Evolutionary conservation across 2,329 filamentous ascomycete genomes (phyloP), one percentile per base, ranked within the genome.

Genomic region (Elsinoe ampelina): DNA sequence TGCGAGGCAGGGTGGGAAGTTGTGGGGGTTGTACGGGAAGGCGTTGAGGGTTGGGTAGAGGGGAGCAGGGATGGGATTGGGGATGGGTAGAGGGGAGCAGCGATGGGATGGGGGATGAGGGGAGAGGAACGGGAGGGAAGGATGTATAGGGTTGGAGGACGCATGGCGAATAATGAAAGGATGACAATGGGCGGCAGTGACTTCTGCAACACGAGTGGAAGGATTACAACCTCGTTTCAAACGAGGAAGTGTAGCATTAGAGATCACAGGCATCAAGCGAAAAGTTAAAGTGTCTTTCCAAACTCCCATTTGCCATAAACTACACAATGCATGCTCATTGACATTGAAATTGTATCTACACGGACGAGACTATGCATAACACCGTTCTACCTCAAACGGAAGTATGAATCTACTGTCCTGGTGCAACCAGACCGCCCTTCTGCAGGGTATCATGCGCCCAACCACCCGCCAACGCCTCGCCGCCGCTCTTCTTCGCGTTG

Each of bases 381-480:
- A 30, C 26, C 26, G 4, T 2, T 30, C 26, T 30, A 30, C 26
- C 26, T 30, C 4, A 30, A 30, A 30, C 7, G 4, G 7, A 30
- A 30, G 26, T 30, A 36, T 15, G 13, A 30, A 22, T 62, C 54
- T 89, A 96, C 81, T 95, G 89, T 62, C 93, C 93, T 41, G 93
- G 93, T 56, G 91, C 82, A 69, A 96, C 80, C 63, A 97, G 77
- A 73, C 87, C 85, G 65, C 92, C 93, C 75, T 92, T 82, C 70
- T 83, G 81, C 67, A 74, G 78, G 58, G 89, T 77, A 70, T 88
- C 79, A 61, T 87, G 86, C 62, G 81, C 77, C 92, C 91, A 96
- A 58, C 93, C 93, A 70, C 93, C 93, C 62, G 89, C 91, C 68
- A 91, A 77, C 43, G 89, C 79, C 67, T 83, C 73, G 35, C 88